Conservation (phyloP, 2,329 filamentous ascomycete species). For the Alternaria alternata region DNA sequence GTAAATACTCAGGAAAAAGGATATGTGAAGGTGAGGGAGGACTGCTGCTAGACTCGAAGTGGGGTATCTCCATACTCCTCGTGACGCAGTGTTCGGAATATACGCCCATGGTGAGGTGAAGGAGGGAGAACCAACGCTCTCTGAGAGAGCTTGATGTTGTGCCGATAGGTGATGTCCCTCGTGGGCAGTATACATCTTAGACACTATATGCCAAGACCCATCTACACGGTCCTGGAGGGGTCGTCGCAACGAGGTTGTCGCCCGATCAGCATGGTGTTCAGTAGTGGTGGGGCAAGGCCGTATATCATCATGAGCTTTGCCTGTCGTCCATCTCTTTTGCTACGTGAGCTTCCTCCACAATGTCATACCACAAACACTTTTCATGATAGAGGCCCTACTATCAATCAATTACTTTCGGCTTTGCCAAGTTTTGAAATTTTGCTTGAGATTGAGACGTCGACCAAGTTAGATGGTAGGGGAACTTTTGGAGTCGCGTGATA, state of each 20-base stretch:
- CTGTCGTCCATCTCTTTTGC: background rate
- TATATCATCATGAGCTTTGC: background rate
- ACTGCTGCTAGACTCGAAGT: background rate
- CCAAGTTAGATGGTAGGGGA: background rate
- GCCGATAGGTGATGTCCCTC: no score
- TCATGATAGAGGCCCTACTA: background rate
- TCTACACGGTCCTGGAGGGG: background rate
- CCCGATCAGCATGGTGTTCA: background rate
- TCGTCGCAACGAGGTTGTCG: background rate
- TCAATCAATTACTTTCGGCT: background rate
- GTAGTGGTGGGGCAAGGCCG: background rate
- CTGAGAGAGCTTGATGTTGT: no score
- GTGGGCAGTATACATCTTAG: background rate
- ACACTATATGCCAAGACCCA: background rate
- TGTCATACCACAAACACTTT: background rate
- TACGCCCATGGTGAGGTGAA: slow-evolving; percentile 16
- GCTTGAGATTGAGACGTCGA: background rate
- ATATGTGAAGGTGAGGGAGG: slow-evolving; percentile 20
- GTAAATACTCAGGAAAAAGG: background rate
- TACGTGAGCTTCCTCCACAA: background rate
- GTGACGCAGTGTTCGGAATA: slow-evolving; percentile 6
- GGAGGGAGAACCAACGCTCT: background rate
- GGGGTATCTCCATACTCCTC: background rate
- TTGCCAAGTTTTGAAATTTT: background rate
- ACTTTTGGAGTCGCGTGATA: background rate